Base-by-base conservation (phyloP, 352 stramenopile species). In the Pythium biforme region DNA sequence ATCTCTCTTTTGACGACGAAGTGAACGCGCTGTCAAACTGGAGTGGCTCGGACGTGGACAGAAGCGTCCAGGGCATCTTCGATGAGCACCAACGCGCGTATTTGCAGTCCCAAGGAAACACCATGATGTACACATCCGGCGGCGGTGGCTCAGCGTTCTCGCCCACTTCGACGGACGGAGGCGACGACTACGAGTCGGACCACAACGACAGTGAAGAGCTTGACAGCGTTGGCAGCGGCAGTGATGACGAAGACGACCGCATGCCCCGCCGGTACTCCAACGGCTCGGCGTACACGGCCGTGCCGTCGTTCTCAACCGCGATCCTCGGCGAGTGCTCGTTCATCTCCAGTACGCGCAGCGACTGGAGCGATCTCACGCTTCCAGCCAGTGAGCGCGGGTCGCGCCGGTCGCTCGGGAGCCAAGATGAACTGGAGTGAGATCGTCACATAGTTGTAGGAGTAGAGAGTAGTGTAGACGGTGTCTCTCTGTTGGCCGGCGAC, bases 1-100 rank as follows among this genome's bases (percentile, higher is more conserved):
- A 37, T 6, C 17, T 67, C 22, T 68, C 61, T 0, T 61, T 68
- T 43, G 61, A 58, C 12, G 61, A 68, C 17, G 53, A 62, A 49
- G 53, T 58, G 22, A 57, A 62, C 20, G 61, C 34, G 11, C 6
- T 62, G 34, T 51, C 54, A 5, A 39, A 62, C 26, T 68, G 61
- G 61, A 49, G 50, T 12, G 43, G 52, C 6, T 55, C 59, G 15
- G 41, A 51, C 40, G 22, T 22, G 19, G 45, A 67, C 23, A 23
- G 43, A 50, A 52, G 60, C 39, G 51, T 61, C 34, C 51, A 67
- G 52, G 26, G 15, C 31, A 52, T 61, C 51, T 67, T 61, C 31
- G 26, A 61, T 15, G 26, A 57, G 33, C 60, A 66, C 19, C 37
- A 46, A 14, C 52, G 25, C 19, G 22, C 40, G 1, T 59, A 45